Evolutionary conservation across 176 grass and related monocot genomes (phyloP).

Genomic region (Carex myosuroides): DNA sequence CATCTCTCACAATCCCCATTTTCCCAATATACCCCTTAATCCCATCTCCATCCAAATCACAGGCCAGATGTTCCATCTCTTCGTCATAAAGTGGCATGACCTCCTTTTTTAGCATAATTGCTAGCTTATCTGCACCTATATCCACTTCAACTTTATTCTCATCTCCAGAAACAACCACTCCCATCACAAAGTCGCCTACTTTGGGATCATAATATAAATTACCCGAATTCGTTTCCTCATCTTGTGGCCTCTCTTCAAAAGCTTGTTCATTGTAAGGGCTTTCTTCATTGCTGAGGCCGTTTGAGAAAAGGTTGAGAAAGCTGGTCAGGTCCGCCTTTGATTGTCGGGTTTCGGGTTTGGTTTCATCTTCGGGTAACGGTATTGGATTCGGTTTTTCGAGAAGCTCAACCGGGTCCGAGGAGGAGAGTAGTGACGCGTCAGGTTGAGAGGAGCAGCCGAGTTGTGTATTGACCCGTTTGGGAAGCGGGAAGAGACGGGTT

Average conservation of each 20-base stretch:
- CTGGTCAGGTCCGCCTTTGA: slow-evolving; percentile 29
- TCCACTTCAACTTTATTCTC: slow-evolving; percentile 50
- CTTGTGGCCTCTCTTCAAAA: not conserved
- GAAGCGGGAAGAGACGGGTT: not conserved
- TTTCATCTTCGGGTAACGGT: not conserved
- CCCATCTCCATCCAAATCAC: slow-evolving; percentile 32
- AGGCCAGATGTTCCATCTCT: slow-evolving; percentile 43
- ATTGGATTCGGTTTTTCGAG: slow-evolving; percentile 52
- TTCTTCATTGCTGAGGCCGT: slow-evolving; percentile 32
- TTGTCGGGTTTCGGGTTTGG: not conserved
- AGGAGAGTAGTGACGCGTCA: not conserved
- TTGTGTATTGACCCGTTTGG: not conserved
- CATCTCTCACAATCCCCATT: slow-evolving; percentile 41
- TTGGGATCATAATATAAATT: slow-evolving; percentile 58
- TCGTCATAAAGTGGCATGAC: slow-evolving; percentile 38
- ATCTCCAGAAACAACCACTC: slow-evolving; percentile 61
- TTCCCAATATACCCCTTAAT: slow-evolving; percentile 31
- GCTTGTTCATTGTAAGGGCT: not conserved
- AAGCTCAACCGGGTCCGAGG: slow-evolving; percentile 46
- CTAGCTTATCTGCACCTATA: slow-evolving; percentile 46
- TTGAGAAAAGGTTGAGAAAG: slow-evolving; percentile 70
- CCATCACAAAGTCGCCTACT: slow-evolving; percentile 57
- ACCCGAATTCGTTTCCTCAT: not conserved
- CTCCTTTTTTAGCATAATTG: slow-evolving; percentile 73
- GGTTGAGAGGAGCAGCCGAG: slow-evolving; percentile 13